Base-by-base conservation (phyloP, 179 eudicot species). In the Drosera spatulata region DNA sequence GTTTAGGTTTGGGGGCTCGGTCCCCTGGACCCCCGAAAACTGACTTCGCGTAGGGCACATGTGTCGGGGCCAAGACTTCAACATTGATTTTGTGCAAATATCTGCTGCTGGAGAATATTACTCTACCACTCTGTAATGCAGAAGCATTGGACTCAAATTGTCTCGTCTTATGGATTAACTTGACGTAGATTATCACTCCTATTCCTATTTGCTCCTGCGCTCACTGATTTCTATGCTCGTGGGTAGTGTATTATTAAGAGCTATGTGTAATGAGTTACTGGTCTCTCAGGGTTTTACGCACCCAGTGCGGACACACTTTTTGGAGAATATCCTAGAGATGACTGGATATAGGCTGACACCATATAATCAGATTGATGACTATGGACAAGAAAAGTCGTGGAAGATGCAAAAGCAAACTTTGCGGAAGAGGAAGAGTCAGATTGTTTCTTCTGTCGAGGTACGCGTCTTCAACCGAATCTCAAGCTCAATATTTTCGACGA, bases 371-470 rank as follows among this genome's bases (percentile, higher is more conserved):
- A 81, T 83, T 63, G 97, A 90, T 80, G 97, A 90, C 66, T 90
- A 85, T 68, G 93, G 97, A 49, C 79, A 67, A 52, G 96, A 88
- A 58, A 88, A 82, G 71, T 63, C 64, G 7, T 90, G 96, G 95
- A 90, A 81, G 75, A 82, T 81, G 86, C 83, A 75, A 70, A 90
- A 87, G 74, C 95, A 90, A 73, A 78, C 78, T 68, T 74, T 86
- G 45, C 78, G 93, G 78, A 87, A 81, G 76, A 78, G 94, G 78
- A 90, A 90, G 76, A 90, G 96, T 75, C 94, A 85, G 69, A 85
- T 90, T 65, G 88, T 85, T 56, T 73, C 90, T 41, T 86, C 79
- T 75, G 93, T 90, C 66, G 90, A 87, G 94, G 97, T 90, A 71
- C 48, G 41, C 1, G 33, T 22, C 33, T 22, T 22, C 33, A 22